These are phyloP conservation scores for Eutrema japonicum DNA, from an alignment of 345 rosid genomes.

Conservation along the genomic window DNA sequence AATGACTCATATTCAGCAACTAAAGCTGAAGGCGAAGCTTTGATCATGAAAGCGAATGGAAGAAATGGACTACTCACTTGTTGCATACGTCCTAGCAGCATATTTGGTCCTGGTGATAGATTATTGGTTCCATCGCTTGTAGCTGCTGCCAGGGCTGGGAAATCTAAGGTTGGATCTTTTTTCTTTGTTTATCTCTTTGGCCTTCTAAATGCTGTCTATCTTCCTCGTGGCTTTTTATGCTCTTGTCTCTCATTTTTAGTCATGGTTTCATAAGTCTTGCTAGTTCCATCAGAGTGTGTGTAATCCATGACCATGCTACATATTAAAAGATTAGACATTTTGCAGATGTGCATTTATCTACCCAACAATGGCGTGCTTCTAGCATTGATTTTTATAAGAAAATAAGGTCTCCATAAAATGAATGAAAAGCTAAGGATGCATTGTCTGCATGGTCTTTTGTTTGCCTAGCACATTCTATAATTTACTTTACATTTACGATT, in stretches of 20 bases:
- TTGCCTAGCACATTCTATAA: neutral
- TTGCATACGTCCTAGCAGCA: slow-evolving; percentile 89
- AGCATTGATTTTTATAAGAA: neutral
- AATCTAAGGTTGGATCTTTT: slow-evolving; percentile 66
- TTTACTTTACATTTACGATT: neutral
- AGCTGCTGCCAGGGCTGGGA: slow-evolving; percentile 85
- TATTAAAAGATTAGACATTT: neutral
- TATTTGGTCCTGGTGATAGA: slow-evolving; percentile 96
- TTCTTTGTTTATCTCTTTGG: slow-evolving; percentile 21
- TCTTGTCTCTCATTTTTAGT: neutral
- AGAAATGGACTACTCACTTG: slow-evolving; percentile 81
- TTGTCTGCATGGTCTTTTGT: neutral
- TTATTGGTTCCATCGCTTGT: slow-evolving; percentile 81
- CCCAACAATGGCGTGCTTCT: neutral
- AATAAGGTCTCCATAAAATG: neutral
- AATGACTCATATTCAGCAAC: slow-evolving; percentile 88
- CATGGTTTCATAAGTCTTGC: neutral
- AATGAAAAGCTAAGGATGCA: neutral
- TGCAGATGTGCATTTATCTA: slow-evolving; percentile 4
- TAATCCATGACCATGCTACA: neutral
- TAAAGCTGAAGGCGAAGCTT: slow-evolving; percentile 86
- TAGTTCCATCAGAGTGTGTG: neutral
- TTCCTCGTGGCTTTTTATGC: neutral
- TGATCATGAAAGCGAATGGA: slow-evolving; percentile 72
- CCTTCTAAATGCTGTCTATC: slow-evolving; percentile 1